Base-by-base conservation (phyloP, 176 grass and related monocot species). In the Phoenix dactylifera region DNA sequence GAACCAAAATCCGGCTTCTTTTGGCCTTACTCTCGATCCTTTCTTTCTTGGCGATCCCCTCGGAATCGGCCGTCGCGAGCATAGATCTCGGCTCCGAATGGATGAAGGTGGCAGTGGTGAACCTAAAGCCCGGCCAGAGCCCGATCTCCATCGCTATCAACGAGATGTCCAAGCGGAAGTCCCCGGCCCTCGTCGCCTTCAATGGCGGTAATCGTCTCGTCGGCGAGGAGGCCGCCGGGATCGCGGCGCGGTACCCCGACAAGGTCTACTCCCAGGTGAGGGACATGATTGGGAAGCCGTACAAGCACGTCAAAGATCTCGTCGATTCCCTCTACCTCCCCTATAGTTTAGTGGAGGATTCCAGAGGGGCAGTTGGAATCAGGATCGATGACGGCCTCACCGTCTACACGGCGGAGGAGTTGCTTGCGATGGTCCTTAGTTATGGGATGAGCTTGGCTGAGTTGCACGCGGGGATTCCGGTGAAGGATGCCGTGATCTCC, bases 151-250 rank as follows among this genome's bases (percentile, higher is more conserved):
- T 98, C 55, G 88, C 94, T 67, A 98, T 92, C 67, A 98, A 98
- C 69, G 94, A 98, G 80, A 98, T 98, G 94, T 98, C 94, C 39
- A 98, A 98, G 82, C 83, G 94, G 51, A 98, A 98, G 74, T 98
- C 94, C 60, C 94, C 94, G 2, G 79, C 85, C 30, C 87, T 98
- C 17, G 82, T 79, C 49, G 88, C 79, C 28, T 67, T 98, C 30
- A 75, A 83, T 44, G 82, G 65, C 24, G 88, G 88, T 6, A 69
- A 92, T 70, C 85, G 94, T 52, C 85, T 98, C 5, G 74, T 86
- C 7, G 88, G 94, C 22, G 94, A 98, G 82, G 94, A 98, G 77
- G 94, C 94, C 1, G 78, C 84, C 3, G 94, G 94, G 24, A 88
- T 98, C 76, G 58, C 74, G 18, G 94, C 88, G 26, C 81, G 94